Evolutionary conservation across 139 green algal species (phyloP), one percentile per base, ranked within the genome.

Genomic region (Coccomyxa sp.): DNA sequence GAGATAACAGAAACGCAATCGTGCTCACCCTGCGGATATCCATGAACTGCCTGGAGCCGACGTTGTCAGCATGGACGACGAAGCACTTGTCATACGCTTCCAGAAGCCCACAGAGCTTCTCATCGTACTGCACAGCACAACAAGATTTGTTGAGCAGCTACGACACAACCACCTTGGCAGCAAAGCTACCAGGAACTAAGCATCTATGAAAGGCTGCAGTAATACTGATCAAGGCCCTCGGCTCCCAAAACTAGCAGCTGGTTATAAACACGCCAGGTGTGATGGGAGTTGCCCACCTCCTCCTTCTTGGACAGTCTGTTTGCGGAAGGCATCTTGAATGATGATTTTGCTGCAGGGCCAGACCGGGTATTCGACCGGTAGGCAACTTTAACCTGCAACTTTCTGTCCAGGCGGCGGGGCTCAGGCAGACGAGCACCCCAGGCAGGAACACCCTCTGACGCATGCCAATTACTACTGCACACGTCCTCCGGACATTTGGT

Each of bases 31-130:
- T 91, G 81, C 97, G 95, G 89, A 99, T 99, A 88, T 98, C 91
- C 92, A 95, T 93, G 89, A 99, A 97, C 94, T 99, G 97, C 90
- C 95, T 97, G 67, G 95, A 98, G 85, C 96, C 96, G n/a, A 99
- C 97, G 91, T 99, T 99, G 94, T 99, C 97, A 45, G 96, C 96
- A 89, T 95, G 89, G 23, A 98, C 95, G 38, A 99, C 89, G 90
- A 98, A 98, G n/a, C 90, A 92, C 88, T 91, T 93, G 84, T 95
- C 91, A 88, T 96, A 95, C 66, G 88, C 94, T 83, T 95, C 90
- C 84, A 98, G 90, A 59, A 95, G 88, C 63, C 94, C 84, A 81
- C 86, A 94, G 17, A 98, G 90, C 84, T 93, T 95, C 78, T 84
- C 81, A 84, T 97, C 93, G 89, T 98, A 98, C 94, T 97, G 94